Conservation (phyloP, 805 yeast species). For the Yamadazyma nakazawae region DNA sequence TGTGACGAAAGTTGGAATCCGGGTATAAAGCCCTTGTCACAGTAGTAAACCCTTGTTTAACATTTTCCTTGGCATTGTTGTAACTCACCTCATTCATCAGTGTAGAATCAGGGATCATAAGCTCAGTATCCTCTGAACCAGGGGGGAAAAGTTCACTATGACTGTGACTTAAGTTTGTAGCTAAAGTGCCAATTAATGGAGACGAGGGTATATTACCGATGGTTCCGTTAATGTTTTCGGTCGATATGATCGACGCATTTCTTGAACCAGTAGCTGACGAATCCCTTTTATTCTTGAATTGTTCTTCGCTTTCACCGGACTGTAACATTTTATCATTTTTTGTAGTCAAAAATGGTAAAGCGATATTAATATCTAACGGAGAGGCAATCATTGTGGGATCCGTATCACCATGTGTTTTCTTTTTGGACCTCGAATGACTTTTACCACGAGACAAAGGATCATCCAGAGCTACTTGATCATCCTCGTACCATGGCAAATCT, state of each 20-base stretch:
- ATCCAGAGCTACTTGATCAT: slow-evolving; percentile 7
- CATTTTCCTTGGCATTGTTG: slow-evolving; percentile 22
- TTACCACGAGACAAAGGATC: slow-evolving; percentile 1
- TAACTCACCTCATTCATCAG: slow-evolving; percentile 27
- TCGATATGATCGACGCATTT: slow-evolving; percentile 24
- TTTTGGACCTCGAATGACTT: not conserved
- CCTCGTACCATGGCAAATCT: not conserved
- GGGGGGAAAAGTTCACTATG: slow-evolving; percentile 14
- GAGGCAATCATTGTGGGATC: slow-evolving; percentile 32
- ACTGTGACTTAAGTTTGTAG: slow-evolving; percentile 34
- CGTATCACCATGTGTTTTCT: not conserved
- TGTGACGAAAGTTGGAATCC: slow-evolving; percentile 60
- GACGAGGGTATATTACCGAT: slow-evolving; percentile 21
- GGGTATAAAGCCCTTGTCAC: slow-evolving; percentile 50
- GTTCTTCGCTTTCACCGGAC: slow-evolving; percentile 17
- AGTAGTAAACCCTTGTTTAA: slow-evolving; percentile 34
- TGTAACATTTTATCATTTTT: slow-evolving; percentile 29
- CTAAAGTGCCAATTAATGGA: slow-evolving; percentile 38
- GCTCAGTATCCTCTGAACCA: slow-evolving; percentile 16
- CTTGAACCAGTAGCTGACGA: slow-evolving; percentile 20
- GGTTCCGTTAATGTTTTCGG: slow-evolving; percentile 5
- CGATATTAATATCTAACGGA: slow-evolving; percentile 42
- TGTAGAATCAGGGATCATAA: slow-evolving; percentile 30
- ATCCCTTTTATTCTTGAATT: slow-evolving; percentile 6
- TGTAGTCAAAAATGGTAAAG: slow-evolving; percentile 43